Evolutionary conservation across 805 yeast species (phyloP), one percentile per base, ranked within the genome.

Genomic region (Grigorovia yakushimaensis): DNA sequence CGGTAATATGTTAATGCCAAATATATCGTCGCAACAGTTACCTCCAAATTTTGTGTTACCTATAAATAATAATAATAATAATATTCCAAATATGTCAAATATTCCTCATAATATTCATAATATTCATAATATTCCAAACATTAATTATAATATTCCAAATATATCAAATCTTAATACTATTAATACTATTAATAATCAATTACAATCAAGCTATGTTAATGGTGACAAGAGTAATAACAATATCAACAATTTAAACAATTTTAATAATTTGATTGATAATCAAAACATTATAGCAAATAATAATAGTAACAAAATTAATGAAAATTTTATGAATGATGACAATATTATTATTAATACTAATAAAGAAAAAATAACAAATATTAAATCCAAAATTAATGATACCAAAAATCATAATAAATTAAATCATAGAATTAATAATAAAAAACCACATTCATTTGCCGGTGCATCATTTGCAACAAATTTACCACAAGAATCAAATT

Each of bases 381-480:
- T 33, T 33, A 33, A 17, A 15, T 15, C 17, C 15, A 33, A 15
- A 7, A 37, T 11, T n/a, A 46, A 46, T 18, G 22, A 39, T n/a
- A 39, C 13, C 9, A 22, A 17, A 3, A 35, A 27, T 13, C 22
- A 27, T 5, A 39, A 42, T 23, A 46, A 43, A 15, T 33, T 9
- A 13, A 42, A 21, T 20, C 21, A 41, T 11, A 50, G 40, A 20
- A 42, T 37, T 24, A 39, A 23, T 30, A 47, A 45, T 17, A 39
- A 21, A 20, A 47, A 43, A 43, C 36, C 42, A 39, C 47, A 53
- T 36, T 44, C 55, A 5, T 60, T 62, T 47, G 68, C 68, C 6
- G 68, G 68, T 47, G 68, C 66, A 7, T 62, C 68, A 1, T 64
- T 64, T 47, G 61, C 68, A 15, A 58, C 64, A 9, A 57, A 58